These are phyloP conservation scores for Blastocrithidia nonstop DNA, from an alignment of 208 protist species.

Conservation along the genomic window DNA sequence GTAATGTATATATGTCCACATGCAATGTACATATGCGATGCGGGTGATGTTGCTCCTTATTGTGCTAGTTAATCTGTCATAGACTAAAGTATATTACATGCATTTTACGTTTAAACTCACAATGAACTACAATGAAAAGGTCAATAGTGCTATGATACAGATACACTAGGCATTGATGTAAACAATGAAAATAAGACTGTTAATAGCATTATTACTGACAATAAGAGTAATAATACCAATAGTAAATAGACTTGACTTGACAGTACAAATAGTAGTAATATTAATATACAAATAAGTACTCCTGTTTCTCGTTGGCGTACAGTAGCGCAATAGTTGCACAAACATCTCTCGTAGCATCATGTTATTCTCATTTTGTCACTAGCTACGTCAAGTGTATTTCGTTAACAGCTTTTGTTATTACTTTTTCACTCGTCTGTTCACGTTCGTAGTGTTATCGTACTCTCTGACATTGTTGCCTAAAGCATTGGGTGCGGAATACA, in stretches of 20 bases:
- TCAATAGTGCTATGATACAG: too few species aligned
- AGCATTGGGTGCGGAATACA: conserved; percentile 18
- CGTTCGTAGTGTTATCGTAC: conserved; percentile 15
- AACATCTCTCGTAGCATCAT: too few species aligned
- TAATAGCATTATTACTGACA: not conserved
- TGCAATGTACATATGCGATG: conserved; percentile 19
- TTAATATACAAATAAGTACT: too few species aligned
- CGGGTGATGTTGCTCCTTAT: conserved; percentile 19
- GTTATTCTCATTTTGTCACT: too few species aligned
- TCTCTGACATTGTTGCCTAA: conserved; percentile 44
- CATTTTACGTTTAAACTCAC: too few species aligned
- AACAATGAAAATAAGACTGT: not conserved
- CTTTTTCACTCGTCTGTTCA: conserved; percentile 2
- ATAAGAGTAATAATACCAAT: not conserved
- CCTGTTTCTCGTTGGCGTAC: too few species aligned
- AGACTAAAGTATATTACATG: conserved; percentile 7
- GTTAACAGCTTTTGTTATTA: not conserved
- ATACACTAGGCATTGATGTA: too few species aligned
- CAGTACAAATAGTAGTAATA: too few species aligned
- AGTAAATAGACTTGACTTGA: not conserved
- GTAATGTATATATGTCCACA: conserved; percentile 14
- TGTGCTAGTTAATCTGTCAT: conserved; percentile 11
- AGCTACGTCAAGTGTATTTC: too few species aligned
- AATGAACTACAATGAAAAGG: not conserved
- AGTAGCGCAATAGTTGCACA: too few species aligned